These are phyloP conservation scores for Asterophora lycoperdoides DNA, from an alignment of 768 basidiomycete species.

Conservation along the genomic window DNA sequence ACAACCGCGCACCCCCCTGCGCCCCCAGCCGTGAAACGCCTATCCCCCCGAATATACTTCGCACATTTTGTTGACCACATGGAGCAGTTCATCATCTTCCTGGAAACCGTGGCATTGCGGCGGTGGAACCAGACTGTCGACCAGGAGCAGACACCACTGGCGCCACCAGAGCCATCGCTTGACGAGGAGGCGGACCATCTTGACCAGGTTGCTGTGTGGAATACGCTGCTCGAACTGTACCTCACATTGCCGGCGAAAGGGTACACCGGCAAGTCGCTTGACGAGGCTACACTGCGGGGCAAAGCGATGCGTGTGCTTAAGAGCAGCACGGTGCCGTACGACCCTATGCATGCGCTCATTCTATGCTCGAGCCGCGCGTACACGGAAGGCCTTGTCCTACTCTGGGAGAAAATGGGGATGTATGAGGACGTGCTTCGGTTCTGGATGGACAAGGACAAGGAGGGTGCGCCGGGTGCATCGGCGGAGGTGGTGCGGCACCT, in stretches of 20 bases:
- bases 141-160: constrained; percentile 10
- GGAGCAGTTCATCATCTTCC: constrained; percentile 75
- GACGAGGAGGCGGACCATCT: constrained; percentile 51
- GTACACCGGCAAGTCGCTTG: constrained; percentile 21
- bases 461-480: constrained; percentile 35
- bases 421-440: constrained; percentile 92
- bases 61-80: constrained; percentile 92
- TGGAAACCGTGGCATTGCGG: constrained; percentile 78
- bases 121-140: constrained; percentile 77
- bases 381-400: constrained; percentile 77
- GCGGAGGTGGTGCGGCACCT: constrained; percentile 70
- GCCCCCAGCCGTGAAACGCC: constrained; percentile 42
- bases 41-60: constrained; percentile 86
- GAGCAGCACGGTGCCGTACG: constrained; percentile 65
- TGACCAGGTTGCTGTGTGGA: constrained; percentile 28
- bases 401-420: constrained; percentile 96
- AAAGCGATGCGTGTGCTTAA: constrained; percentile 75
- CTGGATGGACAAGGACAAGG: constrained; percentile 75
- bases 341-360: constrained; percentile 89
- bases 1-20: constrained; percentile 14
- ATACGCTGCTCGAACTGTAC: constrained; percentile 62
- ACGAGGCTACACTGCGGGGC: constrained; percentile 36
- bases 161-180: constrained; percentile 14
- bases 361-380: constrained; percentile 84
- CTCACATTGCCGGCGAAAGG: constrained; percentile 49